Base-by-base conservation (phyloP, 129 eudicot species). In the Arctium lappa region DNA sequence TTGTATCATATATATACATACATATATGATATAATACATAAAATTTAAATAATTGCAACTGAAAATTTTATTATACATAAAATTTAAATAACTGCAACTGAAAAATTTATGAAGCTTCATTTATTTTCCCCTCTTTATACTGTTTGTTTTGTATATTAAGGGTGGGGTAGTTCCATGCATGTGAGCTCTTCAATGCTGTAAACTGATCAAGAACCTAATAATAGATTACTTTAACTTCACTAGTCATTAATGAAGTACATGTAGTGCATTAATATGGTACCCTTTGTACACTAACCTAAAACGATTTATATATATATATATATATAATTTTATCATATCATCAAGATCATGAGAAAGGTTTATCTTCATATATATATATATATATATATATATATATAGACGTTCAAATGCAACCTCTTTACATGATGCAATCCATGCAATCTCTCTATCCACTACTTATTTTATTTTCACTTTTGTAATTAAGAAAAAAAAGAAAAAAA, bases 161-260 rank as follows among this genome's bases (percentile, higher is more conserved):
- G 75, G 69, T 79, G 29, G 87, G 70, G 80, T 84, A 70, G 87
- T 84, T 84, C 83, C 62, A 44, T 73, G 80, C 87, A 84, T 84
- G 87, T 84, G 87, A 79, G 76, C 36, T 42, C 87, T 84, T 84
- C 40, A 84, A 84, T 84, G 87, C 83, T 72, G 76, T 46, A 79
- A 83, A 79, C 87, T 74, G 76, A 84, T 84, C 84, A 74, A 84
- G 80, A 84, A 84, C 87, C 87, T 78, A 79, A 84, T 84, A 79
- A 79, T 79, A 34, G 76, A 84, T 79, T 84, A 84, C 87, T 84
- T 84, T 84, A 84, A 79, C 72, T 73, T 79, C 79, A 84, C 80
- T 62, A 34, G 87, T 79, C 84, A 84, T 84, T 84, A 84, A 84
- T 84, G 87, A 84, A 84, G 87, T 79, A 65, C 87, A 84, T 79